Conservation (phyloP, 768 basidiomycete genomes). For the Boletus eberwhitei region DNA sequence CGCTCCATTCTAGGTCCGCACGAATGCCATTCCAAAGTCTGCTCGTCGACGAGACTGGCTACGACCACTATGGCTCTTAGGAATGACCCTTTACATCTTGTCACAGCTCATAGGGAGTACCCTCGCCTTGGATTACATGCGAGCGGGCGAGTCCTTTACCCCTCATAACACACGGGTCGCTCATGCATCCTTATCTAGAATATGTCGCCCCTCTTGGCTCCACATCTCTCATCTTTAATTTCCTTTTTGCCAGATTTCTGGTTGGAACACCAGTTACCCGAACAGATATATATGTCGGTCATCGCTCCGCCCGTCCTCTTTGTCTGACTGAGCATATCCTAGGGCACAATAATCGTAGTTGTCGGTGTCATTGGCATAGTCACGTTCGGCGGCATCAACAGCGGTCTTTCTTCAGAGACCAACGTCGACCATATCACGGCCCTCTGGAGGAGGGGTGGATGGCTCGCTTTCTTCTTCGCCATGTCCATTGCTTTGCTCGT, state of each 20-base stretch:
- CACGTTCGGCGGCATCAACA: slow-evolving; percentile 80
- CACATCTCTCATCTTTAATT: slow-evolving; percentile 93
- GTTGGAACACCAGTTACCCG: slow-evolving; percentile 82
- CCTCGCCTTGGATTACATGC: slow-evolving; percentile 82
- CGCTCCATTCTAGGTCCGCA: slow-evolving; percentile 52
- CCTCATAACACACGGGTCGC: background rate
- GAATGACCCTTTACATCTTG: slow-evolving; percentile 91
- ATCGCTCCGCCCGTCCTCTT: background rate
- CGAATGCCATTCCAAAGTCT: slow-evolving; percentile 71
- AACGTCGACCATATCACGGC: slow-evolving; percentile 71
- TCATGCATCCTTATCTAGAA: slow-evolving; percentile 45
- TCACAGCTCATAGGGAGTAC: slow-evolving; percentile 88
- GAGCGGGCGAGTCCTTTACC: slow-evolving; percentile 54
- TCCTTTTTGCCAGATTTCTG: slow-evolving; percentile 87
- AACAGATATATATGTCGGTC: slow-evolving; percentile 75
- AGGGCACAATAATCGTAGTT: slow-evolving; percentile 83
- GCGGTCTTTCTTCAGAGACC: slow-evolving; percentile 71
- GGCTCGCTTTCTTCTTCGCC: slow-evolving; percentile 88
- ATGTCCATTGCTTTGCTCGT: slow-evolving; percentile 67
- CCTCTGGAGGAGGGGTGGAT: slow-evolving; percentile 83
- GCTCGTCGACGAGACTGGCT: slow-evolving; percentile 73
- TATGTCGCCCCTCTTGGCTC: slow-evolving; percentile 96
- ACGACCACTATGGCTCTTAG: slow-evolving; percentile 85
- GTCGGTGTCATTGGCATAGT: slow-evolving; percentile 86
- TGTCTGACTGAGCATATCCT: slow-evolving; percentile 1